Base-by-base conservation (phyloP, 1,284 basidiomycete genomes). In the Rhizopogon hawkerae region DNA sequence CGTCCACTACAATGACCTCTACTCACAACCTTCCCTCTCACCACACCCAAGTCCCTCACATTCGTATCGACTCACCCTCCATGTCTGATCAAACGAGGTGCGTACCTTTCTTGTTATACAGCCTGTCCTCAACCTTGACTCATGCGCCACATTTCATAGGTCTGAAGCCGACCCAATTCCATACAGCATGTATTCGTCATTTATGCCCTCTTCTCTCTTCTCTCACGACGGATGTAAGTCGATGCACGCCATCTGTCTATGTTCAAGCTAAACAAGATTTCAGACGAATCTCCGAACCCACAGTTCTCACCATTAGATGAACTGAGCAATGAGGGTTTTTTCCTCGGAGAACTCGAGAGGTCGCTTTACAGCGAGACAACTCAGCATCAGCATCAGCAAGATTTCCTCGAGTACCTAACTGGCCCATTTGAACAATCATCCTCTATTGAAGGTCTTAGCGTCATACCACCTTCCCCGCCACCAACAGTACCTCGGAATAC, bases 361-460 rank as follows among this genome's bases (percentile, higher is more conserved):
- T n/a, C 33, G 11, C 33, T 31, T 18, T 18, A 18, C 5, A 4
- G 4, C 14, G 14, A 16, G 8, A 16, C 35, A 16, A 16, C 14
- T 41, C 38, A 41, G 10, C 21, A 23, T 23, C 21, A 23, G 5
- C 21, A 23, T 23, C 21, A 23, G 5, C 21, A 23, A 23, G 21
- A 1, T 23, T 9, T 26, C 8, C 1, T 29, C 3, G 26, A 29
- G 0, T 59, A 8, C 42, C 11, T 66, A 0, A 56, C 50, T 10
- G 54, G 51, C 23, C 35, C 14, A 29, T 3, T 29, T 0, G 26
- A 29, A 29, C 26, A 8, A 5, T 1, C 21, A 23, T 23, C 21
- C 21, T 23, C 21, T 23, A 23, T 23, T 23, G 21, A 5, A 29
- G 9, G 3, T 3, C 16, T 42, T 14, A 24, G 29, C 10, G 10